Evolutionary conservation across 192 early-diverging fungal species (phyloP), one percentile per base, ranked within the genome.

Genomic region (Backusella tarrabulga): DNA sequence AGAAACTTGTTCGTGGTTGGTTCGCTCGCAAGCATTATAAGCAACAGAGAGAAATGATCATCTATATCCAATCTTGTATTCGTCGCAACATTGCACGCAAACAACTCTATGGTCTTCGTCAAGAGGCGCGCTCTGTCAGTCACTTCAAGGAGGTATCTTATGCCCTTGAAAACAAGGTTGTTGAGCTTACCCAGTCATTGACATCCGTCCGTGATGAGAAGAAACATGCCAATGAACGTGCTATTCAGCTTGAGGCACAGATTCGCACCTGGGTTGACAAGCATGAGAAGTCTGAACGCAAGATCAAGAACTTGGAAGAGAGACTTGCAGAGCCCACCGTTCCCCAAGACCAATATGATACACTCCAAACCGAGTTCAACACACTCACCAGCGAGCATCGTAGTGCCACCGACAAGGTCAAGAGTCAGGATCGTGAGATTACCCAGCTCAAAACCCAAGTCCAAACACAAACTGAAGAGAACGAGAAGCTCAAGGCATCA

Each of bases 111-210:
- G 77, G 80, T 41, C 84, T 94, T 75, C 92, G 94, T 82, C 88
- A 91, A 34, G 98, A 99, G 85, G 92, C 93, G 36, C 86, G 93
- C 68, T 96, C 95, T 60, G 94, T 96, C 17, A 92, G 90, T 73
- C 97, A 98, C 76, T 92, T 97, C 82, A 95, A 98, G 87, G 94
- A 99, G 76, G 90, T 93, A 36, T 96, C 97, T 38, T 95, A 95
- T 83, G 92, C 92, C 85, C 86, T 99, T 4, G 98, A 99, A 84
- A 92, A 90, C 87, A 99, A 97, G 88, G 95, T 99, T 72, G 92
- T 99, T 79, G 95, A 96, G 82, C 87, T 99, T 73, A 97, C 96
- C 38, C 95, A 94, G 77, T 83, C 84, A 38, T 81, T 97, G 68
- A 88, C 88, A 35, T 80, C 83, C 68, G 85, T 88, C 76, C 88